Base-by-base conservation (phyloP, 192 early-diverging fungal species). In the Kappamyces sp. region DNA sequence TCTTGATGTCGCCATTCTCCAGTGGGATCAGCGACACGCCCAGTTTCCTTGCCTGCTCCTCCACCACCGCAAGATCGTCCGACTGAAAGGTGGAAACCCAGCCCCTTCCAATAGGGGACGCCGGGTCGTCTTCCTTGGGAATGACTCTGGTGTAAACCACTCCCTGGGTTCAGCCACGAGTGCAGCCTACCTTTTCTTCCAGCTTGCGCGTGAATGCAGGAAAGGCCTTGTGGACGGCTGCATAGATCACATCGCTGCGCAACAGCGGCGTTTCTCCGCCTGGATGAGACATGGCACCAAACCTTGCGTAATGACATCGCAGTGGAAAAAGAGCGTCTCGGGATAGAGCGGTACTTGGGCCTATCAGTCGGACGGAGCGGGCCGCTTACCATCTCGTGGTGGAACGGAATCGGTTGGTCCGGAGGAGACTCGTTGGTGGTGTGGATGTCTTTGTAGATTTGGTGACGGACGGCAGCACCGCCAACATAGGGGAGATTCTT, bases 211-310 rank as follows among this genome's bases (percentile, higher is more conserved):
- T 66, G 46, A 71, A 72, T 33, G 48, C 52, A 1, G 69, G 69
- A 46, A 43, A 50, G 7, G 34, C 31, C 42, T 55, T 13, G 51
- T 55, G 48, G 37, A 71, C 61, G 31, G 62, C 67, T 10, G 58
- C 43, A 12, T 67, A 65, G 4, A 66, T 34, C 12, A 69, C 23
- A 52, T 71, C 57, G 50, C 63, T 66, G 32, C 43, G 43, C 3
- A 63, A 58, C n/a, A 71, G 63, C 7, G 70, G 62, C 3, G 70
- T 71, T 46, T 71, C 70, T 9, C 70, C 70, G 0, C 70, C 69
- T 54, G 37, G 13, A 46, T n/a, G 49, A 50, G 5, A 48, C 47
- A 37, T 32, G 47, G 23, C 40, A 0, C 12, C 9, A 9, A n/a
- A 12, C 59, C 37, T 6, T 60, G 39, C 9, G 67, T 55, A 40